phyloP scores from a whole-genome alignment of 805 yeast species.

The Candida xiaguanensis region DNA sequence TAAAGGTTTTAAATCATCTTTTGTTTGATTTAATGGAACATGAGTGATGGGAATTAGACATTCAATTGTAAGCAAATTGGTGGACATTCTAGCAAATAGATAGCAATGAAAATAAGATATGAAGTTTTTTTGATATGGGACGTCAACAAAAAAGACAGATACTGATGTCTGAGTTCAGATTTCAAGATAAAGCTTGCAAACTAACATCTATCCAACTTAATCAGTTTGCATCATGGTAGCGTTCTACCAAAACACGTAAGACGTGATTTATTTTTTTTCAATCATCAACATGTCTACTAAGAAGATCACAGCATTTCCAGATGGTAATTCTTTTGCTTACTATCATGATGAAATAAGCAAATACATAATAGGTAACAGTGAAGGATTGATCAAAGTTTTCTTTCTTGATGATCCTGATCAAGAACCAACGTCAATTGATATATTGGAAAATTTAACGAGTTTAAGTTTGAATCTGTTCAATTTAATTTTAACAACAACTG shows the following conservation, averaged over 20 bases:
- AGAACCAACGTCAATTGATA: conserved; percentile 61
- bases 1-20: not conserved
- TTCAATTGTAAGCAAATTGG: not conserved
- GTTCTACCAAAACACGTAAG: not conserved
- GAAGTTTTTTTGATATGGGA: not conserved
- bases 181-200: too few relatives aligned
- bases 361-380: conserved; percentile 52
- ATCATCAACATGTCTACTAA: conserved; percentile 8
- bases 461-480: conserved; percentile 20
- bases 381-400: conserved; percentile 52
- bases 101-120: not conserved
- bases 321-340: conserved; percentile 36
- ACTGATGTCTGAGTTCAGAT: too few relatives aligned
- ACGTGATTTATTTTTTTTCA: not conserved
- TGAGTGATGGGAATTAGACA: conserved; percentile 1
- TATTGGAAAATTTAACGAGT: conserved; percentile 44
- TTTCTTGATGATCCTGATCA: conserved; percentile 43
- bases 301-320: conserved; percentile 36
- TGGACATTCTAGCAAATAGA: not conserved
- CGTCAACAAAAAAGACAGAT: too few relatives aligned
- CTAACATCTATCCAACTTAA: not conserved
- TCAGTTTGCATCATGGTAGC: conserved; percentile 1
- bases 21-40: not conserved
- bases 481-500: conserved; percentile 31
- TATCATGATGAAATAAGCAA: conserved; percentile 19